These are phyloP conservation scores for Trichopus zeylanicus DNA, from an alignment of 116 monocot species.

Conservation along the genomic window DNA sequence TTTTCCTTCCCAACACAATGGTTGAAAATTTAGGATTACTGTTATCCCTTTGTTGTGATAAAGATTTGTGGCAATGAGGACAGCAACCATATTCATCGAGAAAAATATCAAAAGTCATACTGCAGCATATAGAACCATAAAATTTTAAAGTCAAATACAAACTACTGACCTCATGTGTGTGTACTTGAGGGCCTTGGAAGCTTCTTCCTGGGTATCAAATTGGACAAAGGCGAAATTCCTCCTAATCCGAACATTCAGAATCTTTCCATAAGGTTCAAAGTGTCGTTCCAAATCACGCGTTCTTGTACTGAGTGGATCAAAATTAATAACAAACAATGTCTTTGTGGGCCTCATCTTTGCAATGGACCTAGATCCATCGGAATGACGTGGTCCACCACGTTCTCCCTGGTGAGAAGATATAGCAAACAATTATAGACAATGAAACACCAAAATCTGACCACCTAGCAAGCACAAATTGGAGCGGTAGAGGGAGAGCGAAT, in stretches of 20 bases:
- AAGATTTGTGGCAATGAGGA: too few relatives aligned
- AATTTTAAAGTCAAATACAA: neutral
- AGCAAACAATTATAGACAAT: neutral
- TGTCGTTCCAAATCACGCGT: conserved; percentile 78
- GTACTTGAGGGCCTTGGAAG: conserved; percentile 69
- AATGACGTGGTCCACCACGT: conserved; percentile 63
- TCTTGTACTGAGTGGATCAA: conserved; percentile 77
- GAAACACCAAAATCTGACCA: too few relatives aligned
- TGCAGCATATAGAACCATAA: neutral
- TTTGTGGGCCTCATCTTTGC: conserved; percentile 62
- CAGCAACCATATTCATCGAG: too few relatives aligned
- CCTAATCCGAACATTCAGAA: conserved; percentile 66
- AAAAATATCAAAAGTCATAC: neutral
- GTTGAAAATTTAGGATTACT: too few relatives aligned
- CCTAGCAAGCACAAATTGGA: too few relatives aligned
- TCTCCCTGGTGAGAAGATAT: conserved; percentile 47
- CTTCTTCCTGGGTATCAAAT: conserved; percentile 92
- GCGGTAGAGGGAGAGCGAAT: too few relatives aligned
- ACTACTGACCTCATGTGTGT: conserved; percentile 66
- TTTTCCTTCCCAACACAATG: too few relatives aligned
- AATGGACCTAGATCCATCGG: conserved; percentile 49
- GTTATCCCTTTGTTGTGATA: neutral
- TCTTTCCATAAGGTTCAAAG: conserved; percentile 88
- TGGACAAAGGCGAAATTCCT: conserved; percentile 95
- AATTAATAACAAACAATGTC: conserved; percentile 93